Conservation (phyloP, 805 yeast genomes). For the Henningerozyma blattae region DNA sequence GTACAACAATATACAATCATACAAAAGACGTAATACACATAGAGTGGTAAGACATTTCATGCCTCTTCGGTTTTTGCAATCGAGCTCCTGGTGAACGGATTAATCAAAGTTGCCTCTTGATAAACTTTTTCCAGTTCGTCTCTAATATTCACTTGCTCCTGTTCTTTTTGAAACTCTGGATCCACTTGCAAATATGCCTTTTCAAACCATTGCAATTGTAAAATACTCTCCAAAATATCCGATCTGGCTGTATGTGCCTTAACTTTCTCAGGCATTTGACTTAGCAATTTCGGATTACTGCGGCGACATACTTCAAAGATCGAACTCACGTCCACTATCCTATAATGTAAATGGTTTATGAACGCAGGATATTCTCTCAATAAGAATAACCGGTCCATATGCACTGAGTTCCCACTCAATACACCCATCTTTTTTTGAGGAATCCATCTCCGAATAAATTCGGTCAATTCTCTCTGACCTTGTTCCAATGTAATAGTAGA, state of each 20-base stretch:
- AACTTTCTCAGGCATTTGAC: conserved; percentile 47
- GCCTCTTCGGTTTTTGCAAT: no score
- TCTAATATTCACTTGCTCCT: no score
- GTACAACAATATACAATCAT: no score
- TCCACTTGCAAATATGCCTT: conserved; percentile 42
- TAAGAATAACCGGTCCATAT: conserved; percentile 83
- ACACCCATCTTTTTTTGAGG: conserved; percentile 47
- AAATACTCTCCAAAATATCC: conserved; percentile 84
- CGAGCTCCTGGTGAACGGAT: no score
- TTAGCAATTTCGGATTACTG: conserved; percentile 56
- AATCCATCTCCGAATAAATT: conserved; percentile 45
- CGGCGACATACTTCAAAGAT: conserved; percentile 71
- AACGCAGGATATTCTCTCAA: conserved; percentile 71
- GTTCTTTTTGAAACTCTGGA: no score
- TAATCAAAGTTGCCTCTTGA: no score
- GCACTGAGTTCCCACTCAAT: conserved; percentile 85
- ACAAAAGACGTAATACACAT: no score
- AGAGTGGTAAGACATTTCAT: no score
- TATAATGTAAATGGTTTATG: conserved; percentile 48
- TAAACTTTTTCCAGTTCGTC: no score
- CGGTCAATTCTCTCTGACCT: conserved; percentile 56
- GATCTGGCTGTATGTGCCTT: conserved; percentile 75
- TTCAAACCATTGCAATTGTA: conserved; percentile 66
- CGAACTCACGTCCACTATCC: conserved; percentile 84
- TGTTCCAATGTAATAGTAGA: conserved; percentile 39